These are phyloP conservation scores for Auriscalpium orientale DNA, from an alignment of 768 basidiomycete genomes.

Conservation along the genomic window DNA sequence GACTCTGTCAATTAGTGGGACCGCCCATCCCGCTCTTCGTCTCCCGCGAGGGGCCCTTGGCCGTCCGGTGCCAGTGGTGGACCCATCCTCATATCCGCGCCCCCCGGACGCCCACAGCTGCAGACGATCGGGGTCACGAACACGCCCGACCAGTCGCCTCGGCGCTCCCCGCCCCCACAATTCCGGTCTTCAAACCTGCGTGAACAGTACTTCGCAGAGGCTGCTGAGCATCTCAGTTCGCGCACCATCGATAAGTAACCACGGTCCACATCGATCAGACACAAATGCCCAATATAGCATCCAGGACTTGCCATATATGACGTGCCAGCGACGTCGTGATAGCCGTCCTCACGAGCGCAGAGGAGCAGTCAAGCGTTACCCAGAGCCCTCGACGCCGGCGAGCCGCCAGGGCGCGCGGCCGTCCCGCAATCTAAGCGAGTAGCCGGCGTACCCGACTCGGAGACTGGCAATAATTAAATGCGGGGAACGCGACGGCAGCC, in stretches of 20 bases:
- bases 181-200: neutral
- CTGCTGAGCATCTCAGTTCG: neutral
- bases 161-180: neutral
- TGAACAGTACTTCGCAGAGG: neutral
- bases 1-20: neutral
- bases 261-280: neutral
- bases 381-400: too few species aligned
- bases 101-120: neutral
- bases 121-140: too few species aligned
- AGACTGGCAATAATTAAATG: too few species aligned
- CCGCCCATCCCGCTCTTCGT: neutral
- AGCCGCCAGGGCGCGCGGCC: neutral
- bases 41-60: neutral
- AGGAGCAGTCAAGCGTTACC: too few species aligned
- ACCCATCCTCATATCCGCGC: neutral
- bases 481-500: too few species aligned
- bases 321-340: neutral
- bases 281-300: neutral
- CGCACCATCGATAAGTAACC: constrained; percentile 1
- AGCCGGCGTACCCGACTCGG: too few species aligned
- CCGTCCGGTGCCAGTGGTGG: too few species aligned
- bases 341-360: too few species aligned
- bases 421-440: neutral
- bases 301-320: neutral
- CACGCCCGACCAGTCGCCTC: neutral